Base-by-base conservation (phyloP, 129 eudicot genomes). In the Dittrichia graveolens region DNA sequence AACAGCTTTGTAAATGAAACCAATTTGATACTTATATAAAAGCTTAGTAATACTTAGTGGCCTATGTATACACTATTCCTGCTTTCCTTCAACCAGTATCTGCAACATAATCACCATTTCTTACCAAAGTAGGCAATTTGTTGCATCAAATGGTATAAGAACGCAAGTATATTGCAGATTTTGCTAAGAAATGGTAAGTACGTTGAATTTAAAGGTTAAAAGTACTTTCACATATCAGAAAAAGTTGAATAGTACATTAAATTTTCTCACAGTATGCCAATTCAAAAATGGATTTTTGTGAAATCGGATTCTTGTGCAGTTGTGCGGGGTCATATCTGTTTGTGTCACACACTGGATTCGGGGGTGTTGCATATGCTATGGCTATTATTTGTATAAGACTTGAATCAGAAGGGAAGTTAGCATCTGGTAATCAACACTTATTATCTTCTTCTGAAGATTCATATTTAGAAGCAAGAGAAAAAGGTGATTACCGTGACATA, bases 321-420 rank as follows among this genome's bases (percentile, higher is more conserved):
- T 77, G 85, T 82, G 91, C 96, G 78, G 96, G 92, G 57, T 84
- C 91, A 62, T 94, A 94, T 81, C 87, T 94, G 37, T 90, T 87
- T 79, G 95, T 94, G 63, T 94, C 98, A 35, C 96, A 90, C 82
- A 94, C 96, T 55, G 98, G 98, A 79, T 85, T 94, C 82, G 98
- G 98, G 61, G 96, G 98, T 62, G 93, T 94, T 80, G 85, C 96
- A 3, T 94, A 90, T 85, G 96, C 98, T 39, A 94, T 94, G 98
- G 89, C 95, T 59, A 94, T 94, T 48, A 69, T 90, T 44, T 94
- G 96, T 83, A 76, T 81, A 78, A 85, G 85, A 80, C 93, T 94
- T 83, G 81, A 85, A 73, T 90, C 89, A 40, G 95, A 87, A 69
- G 89, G 80, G 37, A 87, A 85, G 34, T 65, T 78, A 48, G 81